Evolutionary conservation across 768 basidiomycete species (phyloP), one percentile per base, ranked within the genome.

Genomic region (Tulasnella calospora): DNA sequence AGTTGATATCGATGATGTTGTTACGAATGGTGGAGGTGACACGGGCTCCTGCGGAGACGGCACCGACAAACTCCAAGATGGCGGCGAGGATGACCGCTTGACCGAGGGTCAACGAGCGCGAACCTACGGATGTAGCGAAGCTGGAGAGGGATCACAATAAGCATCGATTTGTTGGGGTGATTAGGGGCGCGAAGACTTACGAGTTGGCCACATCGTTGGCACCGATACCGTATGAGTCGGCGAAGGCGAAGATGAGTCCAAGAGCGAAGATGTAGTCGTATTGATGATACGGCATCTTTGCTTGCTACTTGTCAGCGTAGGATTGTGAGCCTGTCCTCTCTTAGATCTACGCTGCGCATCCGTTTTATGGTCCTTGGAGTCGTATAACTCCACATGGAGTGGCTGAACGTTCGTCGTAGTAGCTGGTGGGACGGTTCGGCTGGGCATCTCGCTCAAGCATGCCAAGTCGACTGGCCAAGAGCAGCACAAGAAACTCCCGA

Each of bases 21-120:
- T 85, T 87, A 81, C 86, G 86, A 83, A 87, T 86, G 47, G 86
- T 87, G 33, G 80, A 80, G 17, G 84, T 83, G 27, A 83, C 81
- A 44, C 84, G 83, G 21, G 85, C 84, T 4, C 86, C 86, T 9
- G 85, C 86, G 0, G 83, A 79, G 6, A 86, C 84, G 0, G 85
- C 86, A 3, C 85, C 85, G 0, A 84, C 57, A 79, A 85, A 85
- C 78, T 86, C 85, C 44, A 82, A 82, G 23, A 86, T 51, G 9
- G 84, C 83, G 0, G 85, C 86, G 1, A 82, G 82, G 10, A 85
- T 35, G 44, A 80, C 80, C 0, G 86, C 86, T 79, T 87, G 86
- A 44, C 81, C 78, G 78, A 86, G 80, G 5, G 85, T 85, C 72
- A 87, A 79, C 30, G 85, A 85, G 75, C 83, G 83, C 23, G 84